Evolutionary conservation across 2,329 filamentous ascomycete genomes (phyloP).

Genomic region (Pyrenophora teres): DNA sequence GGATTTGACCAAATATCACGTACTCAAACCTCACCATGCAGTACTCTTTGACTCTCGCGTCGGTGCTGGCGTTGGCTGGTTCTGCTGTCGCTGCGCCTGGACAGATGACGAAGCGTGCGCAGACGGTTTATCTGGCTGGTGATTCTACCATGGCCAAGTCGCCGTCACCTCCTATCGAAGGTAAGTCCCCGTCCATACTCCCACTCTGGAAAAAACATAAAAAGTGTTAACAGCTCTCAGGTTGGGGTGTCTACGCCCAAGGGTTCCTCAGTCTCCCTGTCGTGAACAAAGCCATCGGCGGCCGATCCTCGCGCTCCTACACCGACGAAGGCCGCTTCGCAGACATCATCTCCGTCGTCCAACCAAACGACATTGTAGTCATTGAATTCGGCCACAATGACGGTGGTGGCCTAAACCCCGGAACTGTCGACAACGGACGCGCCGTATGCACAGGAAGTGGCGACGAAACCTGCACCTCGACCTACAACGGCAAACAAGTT

Average conservation of each 20-base stretch:
- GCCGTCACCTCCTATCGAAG: conserved; percentile 24
- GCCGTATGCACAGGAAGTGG: conserved; percentile 63
- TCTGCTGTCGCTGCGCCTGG: conserved; percentile 31
- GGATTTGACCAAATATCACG: no score
- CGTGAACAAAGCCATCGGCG: conserved; percentile 68
- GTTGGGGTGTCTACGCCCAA: conserved; percentile 66
- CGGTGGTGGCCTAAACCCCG: conserved; percentile 58
- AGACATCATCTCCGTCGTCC: conserved; percentile 58
- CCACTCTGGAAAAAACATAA: not conserved
- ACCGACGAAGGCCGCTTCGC: conserved; percentile 69
- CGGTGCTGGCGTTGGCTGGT: conserved; percentile 26
- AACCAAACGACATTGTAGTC: conserved; percentile 67
- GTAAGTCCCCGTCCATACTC: not conserved
- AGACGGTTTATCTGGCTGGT: conserved; percentile 61
- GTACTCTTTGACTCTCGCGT: conserved; percentile 21
- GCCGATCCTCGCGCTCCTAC: conserved; percentile 69
- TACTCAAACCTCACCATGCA: not conserved
- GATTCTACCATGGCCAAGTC: conserved; percentile 65
- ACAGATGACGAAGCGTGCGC: conserved; percentile 35
- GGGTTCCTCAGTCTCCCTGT: conserved; percentile 58
- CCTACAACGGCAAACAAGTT: conserved; percentile 58
- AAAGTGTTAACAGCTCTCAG: conserved; percentile 38
- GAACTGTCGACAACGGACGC: conserved; percentile 61
- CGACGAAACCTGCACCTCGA: conserved; percentile 58
- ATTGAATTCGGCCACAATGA: conserved; percentile 78